These are phyloP conservation scores for Smallanthus sonchifolius DNA, from an alignment of 129 eudicot species.

Conservation along the genomic window DNA sequence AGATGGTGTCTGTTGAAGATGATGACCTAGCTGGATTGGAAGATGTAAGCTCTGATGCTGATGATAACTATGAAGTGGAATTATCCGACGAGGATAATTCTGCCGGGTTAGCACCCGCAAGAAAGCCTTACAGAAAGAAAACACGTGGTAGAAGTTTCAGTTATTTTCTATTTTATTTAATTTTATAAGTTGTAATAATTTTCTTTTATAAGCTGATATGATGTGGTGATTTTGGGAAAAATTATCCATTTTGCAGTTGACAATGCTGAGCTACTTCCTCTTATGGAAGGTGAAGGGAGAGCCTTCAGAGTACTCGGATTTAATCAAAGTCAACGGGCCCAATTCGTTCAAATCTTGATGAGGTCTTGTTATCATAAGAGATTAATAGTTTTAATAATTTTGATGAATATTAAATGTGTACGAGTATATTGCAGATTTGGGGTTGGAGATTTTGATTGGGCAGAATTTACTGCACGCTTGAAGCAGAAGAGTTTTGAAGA, in stretches of 20 bases:
- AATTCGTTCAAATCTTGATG: slow-evolving; percentile 90
- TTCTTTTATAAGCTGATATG: not conserved
- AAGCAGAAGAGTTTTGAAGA: slow-evolving; percentile 84
- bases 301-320: slow-evolving; percentile 88
- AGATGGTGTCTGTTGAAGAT: slow-evolving; percentile 99
- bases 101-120: slow-evolving; percentile 55
- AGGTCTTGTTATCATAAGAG: slow-evolving; percentile 41
- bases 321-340: slow-evolving; percentile 84
- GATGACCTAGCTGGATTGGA: slow-evolving; percentile 97
- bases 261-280: slow-evolving; percentile 55
- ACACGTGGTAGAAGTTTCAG: slow-evolving; percentile 52
- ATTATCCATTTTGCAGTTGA: slow-evolving; percentile 35
- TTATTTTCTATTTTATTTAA: not conserved
- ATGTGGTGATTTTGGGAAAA: not conserved
- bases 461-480: slow-evolving; percentile 80
- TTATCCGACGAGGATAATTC: slow-evolving; percentile 65
- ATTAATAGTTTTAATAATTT: not conserved
- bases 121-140: slow-evolving; percentile 76
- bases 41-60: slow-evolving; percentile 96
- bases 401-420: slow-evolving; percentile 4
- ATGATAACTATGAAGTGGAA: slow-evolving; percentile 90
- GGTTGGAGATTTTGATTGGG: slow-evolving; percentile 82
- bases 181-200: not conserved
- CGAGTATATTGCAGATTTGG: slow-evolving; percentile 60
- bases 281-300: slow-evolving; percentile 98